Base-by-base conservation (phyloP, 495 filamentous ascomycete genomes). In the Penicillium tannophilum region DNA sequence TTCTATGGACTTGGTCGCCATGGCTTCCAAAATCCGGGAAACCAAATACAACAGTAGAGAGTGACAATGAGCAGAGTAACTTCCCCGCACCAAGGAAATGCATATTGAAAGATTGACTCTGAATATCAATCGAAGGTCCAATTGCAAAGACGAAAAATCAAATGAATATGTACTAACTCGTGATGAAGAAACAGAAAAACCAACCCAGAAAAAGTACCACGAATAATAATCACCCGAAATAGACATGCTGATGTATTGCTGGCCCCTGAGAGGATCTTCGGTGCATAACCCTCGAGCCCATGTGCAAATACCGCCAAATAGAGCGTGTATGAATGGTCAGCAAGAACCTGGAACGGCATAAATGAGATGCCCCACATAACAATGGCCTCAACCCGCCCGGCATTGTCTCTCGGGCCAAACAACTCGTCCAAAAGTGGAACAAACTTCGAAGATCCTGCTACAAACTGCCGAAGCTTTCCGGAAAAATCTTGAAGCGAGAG, bases 21-120 rank as follows among this genome's bases (percentile, higher is more conserved):
- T 62, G 64, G 19, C 17, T 53, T 24, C 45, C 56, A 33, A 53
- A 39, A 14, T 57, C 59, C 0, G 64, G 59, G 36, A 67, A 67
- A 11, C 48, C 64, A 4, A 42, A 47, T 7, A 46, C 58, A 28
- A 56, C 19, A n/a, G 31, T 10, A 30, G 55, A 10, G 9, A 64
- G 45, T 11, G 58, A 42, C 6, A 57, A 46, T 36, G 51, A 49
- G 46, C 48, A 67, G 24, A 67, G 44, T 31, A 63, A 41, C 8
- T 53, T 47, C 26, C 31, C 54, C 31, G 39, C 28, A 14, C 23
- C 39, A 23, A 54, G 28, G 28, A 63, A 30, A 11, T 57, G 58
- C 64, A 66, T 66, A 12, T 23, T 61, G 49, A 48, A 30, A n/a
- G 19, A 52, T 30, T 12, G 17, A 6, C 1, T n/a, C 6, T 17